A percentile compares a stretch with the other conserved stretches of the same genome.
These are phyloP conservation scores for Paramyrothecium sp. DNA, from an alignment of 2,329 filamentous ascomycete species.

Conservation along the genomic window DNA sequence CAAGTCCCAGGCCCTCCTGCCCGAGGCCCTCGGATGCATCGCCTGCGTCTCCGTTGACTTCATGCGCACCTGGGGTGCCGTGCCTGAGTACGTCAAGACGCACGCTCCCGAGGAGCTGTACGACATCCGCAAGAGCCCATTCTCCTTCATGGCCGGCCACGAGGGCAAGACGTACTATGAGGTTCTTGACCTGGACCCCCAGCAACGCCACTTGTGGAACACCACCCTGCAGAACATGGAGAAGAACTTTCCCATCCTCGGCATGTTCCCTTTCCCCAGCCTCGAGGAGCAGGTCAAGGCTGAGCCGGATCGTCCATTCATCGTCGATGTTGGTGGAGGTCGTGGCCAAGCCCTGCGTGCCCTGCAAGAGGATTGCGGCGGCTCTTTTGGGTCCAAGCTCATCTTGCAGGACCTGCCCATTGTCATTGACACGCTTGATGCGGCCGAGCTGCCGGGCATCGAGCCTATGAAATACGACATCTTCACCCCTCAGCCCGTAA, in stretches of 20 bases:
- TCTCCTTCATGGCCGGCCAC: slow-evolving; percentile 22
- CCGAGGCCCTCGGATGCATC: slow-evolving; percentile 24
- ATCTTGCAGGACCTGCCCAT: slow-evolving; percentile 28
- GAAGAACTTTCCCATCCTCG: slow-evolving; percentile 25
- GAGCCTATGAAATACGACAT: slow-evolving; percentile 21
- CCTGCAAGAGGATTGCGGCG: slow-evolving; percentile 20
- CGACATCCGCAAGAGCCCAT: slow-evolving; percentile 25
- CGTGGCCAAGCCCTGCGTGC: slow-evolving; percentile 22
- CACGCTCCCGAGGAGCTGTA: slow-evolving; percentile 23
- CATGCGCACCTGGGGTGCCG: slow-evolving; percentile 15
- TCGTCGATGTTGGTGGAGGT: slow-evolving; percentile 26
- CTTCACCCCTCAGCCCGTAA: slow-evolving; percentile 21
- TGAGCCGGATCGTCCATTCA: slow-evolving; percentile 22
- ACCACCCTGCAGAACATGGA: slow-evolving; percentile 20
- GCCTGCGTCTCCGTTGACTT: slow-evolving; percentile 30
- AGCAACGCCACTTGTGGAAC: slow-evolving; percentile 25
- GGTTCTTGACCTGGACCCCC: slow-evolving; percentile 18
- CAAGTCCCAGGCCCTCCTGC: slow-evolving; percentile 24
- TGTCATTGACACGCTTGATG: slow-evolving; percentile 23
- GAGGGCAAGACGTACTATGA: slow-evolving; percentile 31
- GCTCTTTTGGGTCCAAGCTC: slow-evolving; percentile 20
- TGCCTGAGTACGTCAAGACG: slow-evolving; percentile 22
- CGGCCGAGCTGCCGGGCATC: slow-evolving; percentile 19
- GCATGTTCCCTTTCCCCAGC: slow-evolving; percentile 26
- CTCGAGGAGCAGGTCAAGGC: slow-evolving; percentile 21